Base-by-base conservation (phyloP, 2,329 filamentous ascomycete genomes). In the Sclerotinia sclerotiorum region DNA sequence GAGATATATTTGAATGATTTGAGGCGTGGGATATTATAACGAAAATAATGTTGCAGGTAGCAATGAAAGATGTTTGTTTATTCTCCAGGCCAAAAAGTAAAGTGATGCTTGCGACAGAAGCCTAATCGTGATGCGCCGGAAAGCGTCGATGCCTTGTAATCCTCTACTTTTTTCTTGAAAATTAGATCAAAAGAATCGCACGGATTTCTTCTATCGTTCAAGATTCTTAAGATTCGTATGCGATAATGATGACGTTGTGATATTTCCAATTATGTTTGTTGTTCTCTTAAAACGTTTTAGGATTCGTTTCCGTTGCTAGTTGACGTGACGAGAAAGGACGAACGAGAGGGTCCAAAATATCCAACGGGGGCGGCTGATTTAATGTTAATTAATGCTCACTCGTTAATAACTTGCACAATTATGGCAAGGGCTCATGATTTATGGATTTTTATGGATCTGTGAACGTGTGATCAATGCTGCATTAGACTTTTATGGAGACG, bases 101-200 rank as follows among this genome's bases (percentile, higher is more conserved):
- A 70, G 70, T 67, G 68, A 70, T 69, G 54, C 35, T 56, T 60
- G 54, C 64, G 54, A 66, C 64, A 57, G 21, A 46, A 17, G 49
- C 8, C 42, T 27, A 49, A 60, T 5, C 29, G 51, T 32, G 68
- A 73, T 74, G 73, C 73, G 73, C 73, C 73, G 72, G 73, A 57
- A 66, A 72, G 42, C 48, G 56, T 71, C 69, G 70, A 68, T 70
- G 68, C 32, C 65, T 67, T 48, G n/a, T 24, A 35, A 54, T 32
- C 2, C 5, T 46, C 24, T 54, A 24, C 35, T 67, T 27, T 24
- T 62, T n/a, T 46, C 49, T 27, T 54, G 17, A 46, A 54, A 62
- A 27, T n/a, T 21, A 67, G 35, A 54, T 62, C 35, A 54, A 67
- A 54, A 54, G 65, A 62, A 52, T 67, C 48, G 56, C 65, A 24